Percentiles rank a stretch among this genome's conserved stretches.
Evolutionary conservation across 345 rosid genomes (phyloP).

Genomic region (Brassica cretica): DNA sequence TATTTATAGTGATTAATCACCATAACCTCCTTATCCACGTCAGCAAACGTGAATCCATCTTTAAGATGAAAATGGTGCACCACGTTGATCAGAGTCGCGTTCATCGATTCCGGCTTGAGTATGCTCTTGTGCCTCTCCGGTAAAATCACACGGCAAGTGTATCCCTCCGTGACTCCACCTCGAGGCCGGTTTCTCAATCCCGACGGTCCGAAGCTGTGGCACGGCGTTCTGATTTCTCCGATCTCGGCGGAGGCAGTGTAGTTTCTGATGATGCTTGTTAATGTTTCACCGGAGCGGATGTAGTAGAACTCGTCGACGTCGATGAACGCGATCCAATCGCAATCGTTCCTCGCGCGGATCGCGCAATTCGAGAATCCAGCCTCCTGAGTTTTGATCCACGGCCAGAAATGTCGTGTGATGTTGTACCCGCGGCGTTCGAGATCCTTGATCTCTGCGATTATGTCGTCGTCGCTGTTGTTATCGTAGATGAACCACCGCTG

Average conservation of each 20-base stretch:
- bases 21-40: conserved; percentile 52
- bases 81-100: conserved; percentile 66
- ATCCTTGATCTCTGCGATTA: conserved; percentile 40
- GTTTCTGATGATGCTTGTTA: conserved; percentile 44
- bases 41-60: conserved; percentile 44
- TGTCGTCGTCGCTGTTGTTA: conserved; percentile 80
- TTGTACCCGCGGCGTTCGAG: conserved; percentile 42
- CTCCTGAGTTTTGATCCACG: conserved; percentile 91
- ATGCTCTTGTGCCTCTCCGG: conserved; percentile 94
- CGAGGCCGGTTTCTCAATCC: conserved; percentile 48
- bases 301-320: conserved; percentile 80
- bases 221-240: conserved; percentile 59
- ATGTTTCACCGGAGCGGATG: conserved; percentile 43
- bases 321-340: conserved; percentile 85
- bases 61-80: conserved; percentile 83
- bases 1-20: conserved; percentile 82
- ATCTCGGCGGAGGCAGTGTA: conserved; percentile 29
- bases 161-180: conserved; percentile 62
- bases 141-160: conserved; percentile 58
- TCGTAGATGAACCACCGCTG: conserved; percentile 80
- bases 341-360: conserved; percentile 52
- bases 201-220: conserved; percentile 80
- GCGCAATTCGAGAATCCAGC: conserved; percentile 90
- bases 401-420: conserved; percentile 68
- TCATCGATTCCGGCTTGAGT: conserved; percentile 70